Percentiles rank a stretch among this genome's conserved stretches.
phyloP scores from a whole-genome alignment of 2,329 filamentous ascomycete species.

The Colletotrichum endophyticum region DNA sequence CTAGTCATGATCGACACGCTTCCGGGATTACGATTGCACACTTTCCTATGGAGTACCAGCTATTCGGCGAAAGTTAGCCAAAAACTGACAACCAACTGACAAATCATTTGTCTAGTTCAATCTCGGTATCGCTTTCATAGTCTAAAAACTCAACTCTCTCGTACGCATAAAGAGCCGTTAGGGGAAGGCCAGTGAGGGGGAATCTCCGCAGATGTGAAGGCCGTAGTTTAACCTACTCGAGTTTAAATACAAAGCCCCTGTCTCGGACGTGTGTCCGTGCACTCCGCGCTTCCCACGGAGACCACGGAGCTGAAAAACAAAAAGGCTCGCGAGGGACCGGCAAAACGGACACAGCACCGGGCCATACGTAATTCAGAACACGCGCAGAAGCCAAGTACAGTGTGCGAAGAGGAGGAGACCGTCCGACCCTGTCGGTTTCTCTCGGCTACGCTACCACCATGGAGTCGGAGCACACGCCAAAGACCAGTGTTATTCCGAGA shows the following conservation, averaged over 20 bases:
- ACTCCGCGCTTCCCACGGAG: background rate
- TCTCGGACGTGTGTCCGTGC: background rate
- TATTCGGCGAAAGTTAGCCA: background rate
- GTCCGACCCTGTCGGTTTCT: background rate
- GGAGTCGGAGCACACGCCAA: background rate
- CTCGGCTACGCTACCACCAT: background rate
- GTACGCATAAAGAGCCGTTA: background rate
- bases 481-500: constrained; percentile 10
- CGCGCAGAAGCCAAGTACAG: background rate
- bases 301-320: constrained; percentile 1
- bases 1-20: background rate
- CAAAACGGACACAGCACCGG: background rate
- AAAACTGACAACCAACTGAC: background rate
- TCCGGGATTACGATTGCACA: background rate
- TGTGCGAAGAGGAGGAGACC: background rate
- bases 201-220: background rate
- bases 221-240: background rate
- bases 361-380: background rate
- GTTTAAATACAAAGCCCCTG: background rate
- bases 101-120: background rate
- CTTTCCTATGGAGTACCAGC: background rate
- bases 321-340: background rate
- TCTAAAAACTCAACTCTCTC: background rate
- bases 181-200: background rate
- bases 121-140: background rate